Evolutionary conservation across 345 rosid species (phyloP), one percentile per base, ranked within the genome.

Genomic region (Leavenworthia alabamica): DNA sequence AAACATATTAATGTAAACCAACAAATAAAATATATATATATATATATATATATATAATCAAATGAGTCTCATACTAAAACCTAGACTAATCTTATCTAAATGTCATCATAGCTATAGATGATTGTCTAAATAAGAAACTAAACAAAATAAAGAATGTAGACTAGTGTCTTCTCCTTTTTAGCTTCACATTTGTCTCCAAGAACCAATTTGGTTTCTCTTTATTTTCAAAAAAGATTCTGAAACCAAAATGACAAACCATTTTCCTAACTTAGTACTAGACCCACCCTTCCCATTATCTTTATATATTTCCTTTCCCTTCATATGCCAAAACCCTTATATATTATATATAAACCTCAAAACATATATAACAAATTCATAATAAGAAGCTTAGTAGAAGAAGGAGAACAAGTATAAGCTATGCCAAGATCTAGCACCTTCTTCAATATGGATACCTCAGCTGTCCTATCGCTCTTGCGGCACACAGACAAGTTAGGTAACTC

Each of bases 361-460:
- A 35, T 27, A 53, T 27, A 47, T 28, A 42, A 23, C 10, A 15
- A n/a, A n/a, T 31, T 42, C 66, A 54, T 32, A 33, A 37, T 14
- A 23, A 75, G 29, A 42, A 10, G 15, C 5, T 51, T 9, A 40
- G 13, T 17, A 39, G 3, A 60, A 20, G 13, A 15, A 48, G 36
- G 13, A 62, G 5, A 22, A 44, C 33, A 60, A 35, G 12, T 75
- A 7, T 47, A 85, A 83, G 86, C 90, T 86, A 43, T 78, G 75
- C 70, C 96, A 0, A 90, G 88, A 68, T 85, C 93, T 17, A 92
- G 89, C 73, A 91, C 91, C 1, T 81, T 55, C 70, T 80, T 70
- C 73, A 86, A 77, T 26, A 86, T 82, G 82, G 91, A 92, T 50
- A 80, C 80, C 75, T 89, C 87, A 5, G 81, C 97, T n/a, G 66